Percentiles rank a stretch among this genome's conserved stretches.
phyloP scores from a whole-genome alignment of 192 early-diverging fungal species.

The Entomortierella chlamydospora region DNA sequence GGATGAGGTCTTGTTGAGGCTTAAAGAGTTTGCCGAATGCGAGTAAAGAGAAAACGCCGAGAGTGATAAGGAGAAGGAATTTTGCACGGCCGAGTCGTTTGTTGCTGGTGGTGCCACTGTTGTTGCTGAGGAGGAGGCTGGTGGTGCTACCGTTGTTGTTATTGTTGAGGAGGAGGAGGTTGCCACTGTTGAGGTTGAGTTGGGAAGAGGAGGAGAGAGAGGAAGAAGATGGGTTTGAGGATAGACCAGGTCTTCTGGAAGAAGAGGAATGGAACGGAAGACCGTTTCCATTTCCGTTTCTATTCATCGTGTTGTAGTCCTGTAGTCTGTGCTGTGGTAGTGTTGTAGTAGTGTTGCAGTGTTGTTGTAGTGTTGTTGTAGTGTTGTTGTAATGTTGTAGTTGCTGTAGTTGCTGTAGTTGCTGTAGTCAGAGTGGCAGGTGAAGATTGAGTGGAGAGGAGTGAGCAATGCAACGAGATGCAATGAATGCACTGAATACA shows the following conservation, averaged over 20 bases:
- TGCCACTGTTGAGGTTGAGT: background rate
- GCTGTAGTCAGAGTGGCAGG: too few species aligned
- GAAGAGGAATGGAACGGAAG: conserved; percentile 25
- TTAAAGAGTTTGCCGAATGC: conserved; percentile 12
- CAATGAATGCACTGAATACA: too few species aligned
- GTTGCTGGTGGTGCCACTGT: background rate
- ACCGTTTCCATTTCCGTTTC: conserved; percentile 29
- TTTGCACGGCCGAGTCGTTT: conserved; percentile 19
- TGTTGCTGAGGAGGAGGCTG: background rate
- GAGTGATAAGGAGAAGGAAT: conserved; percentile 30
- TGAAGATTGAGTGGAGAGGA: too few species aligned
- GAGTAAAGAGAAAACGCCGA: conserved; percentile 20
- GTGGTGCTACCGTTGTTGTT: too few species aligned
- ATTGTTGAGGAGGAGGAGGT: background rate
- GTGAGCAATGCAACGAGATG: too few species aligned
- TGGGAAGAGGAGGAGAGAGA: background rate
- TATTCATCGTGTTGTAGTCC: conserved; percentile 25
- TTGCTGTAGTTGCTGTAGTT: too few species aligned
- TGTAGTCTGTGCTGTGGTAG: too few species aligned
- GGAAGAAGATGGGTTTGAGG: conserved; percentile 3
- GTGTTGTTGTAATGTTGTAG: too few species aligned
- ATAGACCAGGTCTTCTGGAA: background rate
- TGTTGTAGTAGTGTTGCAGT: background rate
- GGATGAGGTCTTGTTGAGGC: background rate
- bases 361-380: too few species aligned